A percentile compares a stretch with the other conserved stretches of the same genome.
Conservation (phyloP, 257 asterid species). For the Echium plantagineum region DNA sequence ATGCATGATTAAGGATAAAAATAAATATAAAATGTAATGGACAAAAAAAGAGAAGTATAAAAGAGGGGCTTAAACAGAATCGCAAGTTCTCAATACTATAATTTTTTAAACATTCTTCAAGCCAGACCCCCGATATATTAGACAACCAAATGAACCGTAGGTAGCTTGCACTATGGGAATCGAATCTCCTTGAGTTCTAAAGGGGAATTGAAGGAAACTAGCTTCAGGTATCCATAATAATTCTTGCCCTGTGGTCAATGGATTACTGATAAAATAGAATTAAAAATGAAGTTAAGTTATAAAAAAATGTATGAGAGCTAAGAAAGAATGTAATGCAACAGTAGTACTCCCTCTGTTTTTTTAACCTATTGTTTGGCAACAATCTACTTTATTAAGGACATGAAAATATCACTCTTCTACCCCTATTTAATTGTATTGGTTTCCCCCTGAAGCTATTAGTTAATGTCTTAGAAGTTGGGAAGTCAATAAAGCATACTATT, state of each 20-base stretch:
- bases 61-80: not conserved
- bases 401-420: too few relatives aligned
- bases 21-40: too few relatives aligned
- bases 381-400: too few relatives aligned
- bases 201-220: too few relatives aligned
- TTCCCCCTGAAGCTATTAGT: too few relatives aligned
- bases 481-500: too few relatives aligned
- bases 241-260: not conserved
- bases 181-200: too few relatives aligned
- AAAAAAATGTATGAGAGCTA: not conserved
- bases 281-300: not conserved
- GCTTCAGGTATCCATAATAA: not conserved
- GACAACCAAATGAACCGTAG: not conserved
- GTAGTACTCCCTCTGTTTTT: too few relatives aligned
- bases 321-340: not conserved
- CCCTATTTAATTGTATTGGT: too few relatives aligned
- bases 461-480: too few relatives aligned
- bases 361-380: too few relatives aligned
- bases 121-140: not conserved
- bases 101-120: not conserved
- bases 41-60: too few relatives aligned
- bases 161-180: not conserved
- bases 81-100: not conserved
- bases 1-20: not conserved
- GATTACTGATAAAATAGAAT: not conserved